Percentiles rank a stretch among this genome's conserved stretches.
Evolutionary conservation across 2,329 filamentous ascomycete species (phyloP).

Genomic region (Diplodia scrobiculata): DNA sequence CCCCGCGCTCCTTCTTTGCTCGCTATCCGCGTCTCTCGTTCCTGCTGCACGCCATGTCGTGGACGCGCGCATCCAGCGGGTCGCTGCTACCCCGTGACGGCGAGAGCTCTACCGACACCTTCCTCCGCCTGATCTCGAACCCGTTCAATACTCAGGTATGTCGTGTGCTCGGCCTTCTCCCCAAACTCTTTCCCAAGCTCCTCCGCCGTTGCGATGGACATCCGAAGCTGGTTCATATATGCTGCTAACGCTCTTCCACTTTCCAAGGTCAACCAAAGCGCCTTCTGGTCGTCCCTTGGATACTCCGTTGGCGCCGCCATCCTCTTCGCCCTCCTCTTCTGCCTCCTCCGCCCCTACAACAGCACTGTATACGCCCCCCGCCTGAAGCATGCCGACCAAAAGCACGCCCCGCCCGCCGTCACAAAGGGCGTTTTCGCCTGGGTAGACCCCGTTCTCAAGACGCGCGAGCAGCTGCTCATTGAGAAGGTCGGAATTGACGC

Average conservation of each 20-base stretch:
- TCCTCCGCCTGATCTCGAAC: slow-evolving; percentile 46
- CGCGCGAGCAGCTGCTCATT: slow-evolving; percentile 74
- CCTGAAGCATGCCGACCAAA: slow-evolving; percentile 86
- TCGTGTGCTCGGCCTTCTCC: neutral
- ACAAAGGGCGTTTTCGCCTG: slow-evolving; percentile 87
- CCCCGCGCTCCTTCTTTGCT: slow-evolving; percentile 7
- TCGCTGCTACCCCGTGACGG: slow-evolving; percentile 19
- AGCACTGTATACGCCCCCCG: slow-evolving; percentile 92
- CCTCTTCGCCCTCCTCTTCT: slow-evolving; percentile 78
- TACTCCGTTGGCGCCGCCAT: slow-evolving; percentile 76
- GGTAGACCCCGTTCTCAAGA: slow-evolving; percentile 75
- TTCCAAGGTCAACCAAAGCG: slow-evolving; percentile 57
- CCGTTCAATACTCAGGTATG: slow-evolving; percentile 44
- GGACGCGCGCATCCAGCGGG: neutral
- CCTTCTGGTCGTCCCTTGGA: slow-evolving; percentile 76
- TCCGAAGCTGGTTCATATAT: too few species aligned
- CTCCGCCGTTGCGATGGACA: slow-evolving; percentile 6
- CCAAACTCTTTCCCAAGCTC: neutral
- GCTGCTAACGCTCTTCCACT: too few species aligned
- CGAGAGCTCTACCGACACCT: slow-evolving; percentile 36
- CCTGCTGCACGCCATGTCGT: slow-evolving; percentile 16
- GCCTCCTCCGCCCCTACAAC: slow-evolving; percentile 86
- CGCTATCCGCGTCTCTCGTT: slow-evolving; percentile 11
- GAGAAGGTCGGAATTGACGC: slow-evolving; percentile 89
- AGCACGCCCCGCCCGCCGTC: slow-evolving; percentile 82